phyloP scores from a whole-genome alignment of 2,329 filamentous ascomycete genomes.

The Fusarium chuoi region DNA sequence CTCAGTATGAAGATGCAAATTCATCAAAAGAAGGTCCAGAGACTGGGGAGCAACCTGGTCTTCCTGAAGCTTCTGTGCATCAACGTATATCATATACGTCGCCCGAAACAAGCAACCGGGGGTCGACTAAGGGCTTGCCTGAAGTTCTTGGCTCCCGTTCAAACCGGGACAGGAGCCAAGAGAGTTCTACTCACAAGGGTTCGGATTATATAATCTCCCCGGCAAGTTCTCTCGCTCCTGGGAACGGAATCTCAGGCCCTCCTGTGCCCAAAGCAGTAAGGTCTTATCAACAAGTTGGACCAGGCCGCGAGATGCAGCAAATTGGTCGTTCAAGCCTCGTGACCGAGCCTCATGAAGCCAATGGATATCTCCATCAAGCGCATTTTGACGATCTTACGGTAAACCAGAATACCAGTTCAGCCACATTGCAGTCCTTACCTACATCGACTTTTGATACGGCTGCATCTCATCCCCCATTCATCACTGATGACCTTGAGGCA shows the following conservation, averaged over 20 bases:
- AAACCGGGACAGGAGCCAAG: not conserved
- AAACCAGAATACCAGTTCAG: not conserved
- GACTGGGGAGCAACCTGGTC: not conserved
- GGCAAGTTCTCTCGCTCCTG: too few relatives aligned
- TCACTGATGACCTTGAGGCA: not conserved
- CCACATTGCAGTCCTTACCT: not conserved
- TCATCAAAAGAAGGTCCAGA: not conserved
- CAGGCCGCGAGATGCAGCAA: not conserved
- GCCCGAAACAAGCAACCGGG: not conserved
- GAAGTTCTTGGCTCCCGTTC: not conserved
- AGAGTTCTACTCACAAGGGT: not conserved
- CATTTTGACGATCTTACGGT: not conserved
- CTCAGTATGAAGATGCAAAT: not conserved
- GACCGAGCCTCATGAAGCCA: not conserved
- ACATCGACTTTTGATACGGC: not conserved
- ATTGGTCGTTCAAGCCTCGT: not conserved
- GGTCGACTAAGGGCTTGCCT: not conserved
- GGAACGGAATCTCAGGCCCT: not conserved
- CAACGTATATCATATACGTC: not conserved
- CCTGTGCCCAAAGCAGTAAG: not conserved
- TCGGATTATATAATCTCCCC: not conserved
- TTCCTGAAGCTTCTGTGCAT: too few relatives aligned
- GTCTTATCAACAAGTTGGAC: not conserved
- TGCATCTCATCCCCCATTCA: not conserved
- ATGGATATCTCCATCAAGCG: not conserved